A percentile compares a stretch with the other conserved stretches of the same genome.
phyloP scores from a whole-genome alignment of 129 eudicot genomes.

The Ambrosia trifida region DNA sequence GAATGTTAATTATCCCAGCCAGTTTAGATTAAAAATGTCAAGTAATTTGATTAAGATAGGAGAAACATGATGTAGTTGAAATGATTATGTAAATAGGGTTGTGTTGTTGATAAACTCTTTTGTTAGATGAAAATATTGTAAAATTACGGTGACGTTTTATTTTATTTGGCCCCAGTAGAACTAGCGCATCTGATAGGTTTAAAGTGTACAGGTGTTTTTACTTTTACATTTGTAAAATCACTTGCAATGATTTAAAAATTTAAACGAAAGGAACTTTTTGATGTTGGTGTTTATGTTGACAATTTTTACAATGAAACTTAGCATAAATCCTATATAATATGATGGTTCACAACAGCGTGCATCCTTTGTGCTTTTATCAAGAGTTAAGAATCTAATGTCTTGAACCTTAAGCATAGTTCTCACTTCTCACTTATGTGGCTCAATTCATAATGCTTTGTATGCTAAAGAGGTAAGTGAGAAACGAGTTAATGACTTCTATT shows the following conservation, averaged over 20 bases:
- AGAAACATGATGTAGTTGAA: background rate
- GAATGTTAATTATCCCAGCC: background rate
- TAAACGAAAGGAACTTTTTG: background rate
- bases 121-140: background rate
- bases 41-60: background rate
- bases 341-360: background rate
- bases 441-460: background rate
- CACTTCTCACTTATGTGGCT: background rate
- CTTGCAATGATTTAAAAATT: background rate
- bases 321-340: background rate
- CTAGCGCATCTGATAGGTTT: background rate
- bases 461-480: background rate
- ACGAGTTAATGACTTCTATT: background rate
- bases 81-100: background rate
- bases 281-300: background rate
- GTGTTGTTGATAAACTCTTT: background rate
- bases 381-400: background rate
- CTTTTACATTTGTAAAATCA: background rate
- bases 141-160: background rate
- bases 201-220: background rate
- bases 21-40: background rate
- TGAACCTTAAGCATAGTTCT: slow-evolving; percentile 3
- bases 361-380: slow-evolving; percentile 2
- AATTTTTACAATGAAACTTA: no score
- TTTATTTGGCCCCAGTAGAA: background rate